phyloP scores from a whole-genome alignment of 2,329 filamentous ascomycete genomes.

The Alternaria sp. region DNA sequence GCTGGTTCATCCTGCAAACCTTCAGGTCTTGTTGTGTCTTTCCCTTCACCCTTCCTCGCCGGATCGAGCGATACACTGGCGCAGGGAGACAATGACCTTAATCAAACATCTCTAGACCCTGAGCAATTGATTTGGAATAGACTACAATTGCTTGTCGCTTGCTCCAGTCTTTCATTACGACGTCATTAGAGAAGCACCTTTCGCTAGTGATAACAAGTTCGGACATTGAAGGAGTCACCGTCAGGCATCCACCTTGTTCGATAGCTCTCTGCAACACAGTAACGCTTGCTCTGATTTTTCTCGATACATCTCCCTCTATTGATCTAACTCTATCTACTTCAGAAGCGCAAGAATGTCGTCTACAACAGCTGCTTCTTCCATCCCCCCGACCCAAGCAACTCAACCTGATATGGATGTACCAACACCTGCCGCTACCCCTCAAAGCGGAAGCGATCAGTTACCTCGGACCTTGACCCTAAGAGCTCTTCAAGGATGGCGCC shows the following conservation, averaged over 20 bases:
- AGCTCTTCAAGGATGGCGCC: neutral
- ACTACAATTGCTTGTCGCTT: neutral
- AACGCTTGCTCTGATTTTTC: neutral
- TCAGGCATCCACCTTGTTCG: neutral
- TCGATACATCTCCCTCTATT: too few relatives aligned
- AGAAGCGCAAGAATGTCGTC: neutral
- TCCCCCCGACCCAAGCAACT: neutral
- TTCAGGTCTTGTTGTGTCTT: neutral
- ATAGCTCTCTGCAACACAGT: neutral
- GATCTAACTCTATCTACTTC: neutral
- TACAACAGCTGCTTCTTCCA: neutral
- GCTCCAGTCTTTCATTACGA: slow-evolving; percentile 6
- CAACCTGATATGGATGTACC: neutral
- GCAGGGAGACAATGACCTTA: neutral
- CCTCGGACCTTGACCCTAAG: neutral
- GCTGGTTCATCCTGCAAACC: accelerated
- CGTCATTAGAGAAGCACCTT: neutral
- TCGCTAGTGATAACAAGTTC: neutral
- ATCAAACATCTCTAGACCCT: neutral
- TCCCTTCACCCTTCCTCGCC: neutral
- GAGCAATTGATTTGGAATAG: neutral
- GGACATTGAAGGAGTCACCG: neutral
- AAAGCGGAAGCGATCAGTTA: neutral
- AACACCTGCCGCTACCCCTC: neutral
- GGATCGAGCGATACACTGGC: neutral